Percentiles rank a stretch among this genome's conserved stretches.
Evolutionary conservation across 2,329 filamentous ascomycete species (phyloP).

Genomic region (Penicillium nordicum): DNA sequence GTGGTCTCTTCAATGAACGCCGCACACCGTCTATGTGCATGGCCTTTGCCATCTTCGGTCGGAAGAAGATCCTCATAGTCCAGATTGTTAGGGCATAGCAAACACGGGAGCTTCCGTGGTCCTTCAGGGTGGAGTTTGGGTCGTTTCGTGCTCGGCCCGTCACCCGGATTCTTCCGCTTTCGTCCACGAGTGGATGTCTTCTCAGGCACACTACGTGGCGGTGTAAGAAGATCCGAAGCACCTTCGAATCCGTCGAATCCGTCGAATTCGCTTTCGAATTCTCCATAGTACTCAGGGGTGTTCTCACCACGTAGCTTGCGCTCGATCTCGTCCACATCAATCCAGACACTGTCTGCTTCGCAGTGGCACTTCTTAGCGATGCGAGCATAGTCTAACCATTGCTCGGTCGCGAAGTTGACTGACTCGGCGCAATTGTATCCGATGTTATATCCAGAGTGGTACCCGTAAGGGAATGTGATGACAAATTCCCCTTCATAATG

Average conservation of each 20-base stretch:
- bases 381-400: slow-evolving; percentile 91
- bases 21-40: slow-evolving; percentile 82
- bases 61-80: slow-evolving; percentile 75
- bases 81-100: slow-evolving; percentile 88
- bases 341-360: slow-evolving; percentile 96
- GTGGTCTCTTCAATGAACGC: slow-evolving; percentile 89
- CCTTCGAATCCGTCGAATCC: slow-evolving; percentile 61
- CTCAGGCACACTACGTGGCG: slow-evolving; percentile 69
- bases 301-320: slow-evolving; percentile 84
- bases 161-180: slow-evolving; percentile 65
- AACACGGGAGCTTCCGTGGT: slow-evolving; percentile 74
- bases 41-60: slow-evolving; percentile 78
- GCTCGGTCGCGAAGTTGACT: slow-evolving; percentile 94
- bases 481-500: slow-evolving; percentile 97
- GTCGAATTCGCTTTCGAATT: slow-evolving; percentile 61
- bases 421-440: slow-evolving; percentile 99
- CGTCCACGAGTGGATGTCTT: slow-evolving; percentile 59
- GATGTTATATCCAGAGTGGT: slow-evolving; percentile 95
- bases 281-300: slow-evolving; percentile 51
- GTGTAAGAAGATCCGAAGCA: slow-evolving; percentile 70
- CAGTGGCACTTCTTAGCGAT: slow-evolving; percentile 97
- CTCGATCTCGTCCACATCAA: slow-evolving; percentile 93
- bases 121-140: slow-evolving; percentile 70
- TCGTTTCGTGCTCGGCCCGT: slow-evolving; percentile 68
- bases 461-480: slow-evolving; percentile 96